Percentiles rank a stretch among this genome's conserved stretches.
These are phyloP conservation scores for Nitzschia sp. DNA, from an alignment of 108 stramenopile species.

Conservation along the genomic window DNA sequence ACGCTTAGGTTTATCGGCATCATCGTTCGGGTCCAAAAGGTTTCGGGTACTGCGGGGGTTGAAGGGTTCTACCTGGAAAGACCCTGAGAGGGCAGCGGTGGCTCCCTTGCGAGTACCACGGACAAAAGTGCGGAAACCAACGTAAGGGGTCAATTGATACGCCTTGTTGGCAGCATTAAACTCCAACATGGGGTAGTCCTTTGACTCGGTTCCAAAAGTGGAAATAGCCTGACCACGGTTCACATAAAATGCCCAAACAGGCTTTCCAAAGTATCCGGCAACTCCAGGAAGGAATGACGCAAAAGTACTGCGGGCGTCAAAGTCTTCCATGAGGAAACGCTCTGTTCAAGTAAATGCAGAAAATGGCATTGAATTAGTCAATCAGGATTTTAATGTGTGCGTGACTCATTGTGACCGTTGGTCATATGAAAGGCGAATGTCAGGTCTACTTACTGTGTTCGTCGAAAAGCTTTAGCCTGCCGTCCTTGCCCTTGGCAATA, in stretches of 20 bases:
- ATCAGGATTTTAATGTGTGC: no score
- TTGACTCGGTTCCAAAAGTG: conserved; percentile 85
- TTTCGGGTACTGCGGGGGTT: conserved; percentile 61
- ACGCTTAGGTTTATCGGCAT: conserved; percentile 72
- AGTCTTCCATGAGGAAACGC: conserved; percentile 86
- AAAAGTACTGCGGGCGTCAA: conserved; percentile 82
- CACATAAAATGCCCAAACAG: conserved; percentile 94
- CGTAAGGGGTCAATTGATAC: conserved; percentile 88
- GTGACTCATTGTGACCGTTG: no score
- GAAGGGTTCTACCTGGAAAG: conserved; percentile 83
- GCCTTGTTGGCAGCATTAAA: conserved; percentile 96
- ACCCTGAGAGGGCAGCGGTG: conserved; percentile 18
- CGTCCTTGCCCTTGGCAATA: conserved; percentile 28
- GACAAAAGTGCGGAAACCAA: conserved; percentile 94
- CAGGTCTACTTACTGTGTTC: conserved; percentile 35
- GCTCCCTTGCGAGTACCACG: conserved; percentile 62
- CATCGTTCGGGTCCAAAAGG: conserved; percentile 43
- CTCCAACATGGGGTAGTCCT: conserved; percentile 90
- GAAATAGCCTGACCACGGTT: conserved; percentile 94
- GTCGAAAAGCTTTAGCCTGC: conserved; percentile 61
- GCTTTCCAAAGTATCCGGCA: conserved; percentile 88
- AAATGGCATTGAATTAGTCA: background rate
- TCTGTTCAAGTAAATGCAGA: conserved; percentile 33
- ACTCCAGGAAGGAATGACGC: conserved; percentile 88
- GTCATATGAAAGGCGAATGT: background rate